Conservation (phyloP, 2,329 filamentous ascomycete genomes). For the Hypoxylon sp. region DNA sequence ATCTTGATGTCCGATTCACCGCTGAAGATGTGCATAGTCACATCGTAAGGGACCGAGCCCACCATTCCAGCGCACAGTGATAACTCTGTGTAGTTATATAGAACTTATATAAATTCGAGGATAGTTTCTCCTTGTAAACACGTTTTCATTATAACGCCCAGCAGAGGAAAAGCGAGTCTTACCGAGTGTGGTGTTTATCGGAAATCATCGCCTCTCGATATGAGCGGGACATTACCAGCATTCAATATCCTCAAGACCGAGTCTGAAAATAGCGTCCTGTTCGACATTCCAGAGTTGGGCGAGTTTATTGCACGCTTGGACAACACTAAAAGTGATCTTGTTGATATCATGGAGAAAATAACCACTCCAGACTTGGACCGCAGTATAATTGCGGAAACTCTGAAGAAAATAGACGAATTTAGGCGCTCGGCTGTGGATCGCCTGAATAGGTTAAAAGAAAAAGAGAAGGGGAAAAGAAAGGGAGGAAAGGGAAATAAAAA, state of each 20-base stretch:
- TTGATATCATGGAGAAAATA: neutral
- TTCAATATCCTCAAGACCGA: neutral
- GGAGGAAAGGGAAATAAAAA: neutral
- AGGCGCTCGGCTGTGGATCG: neutral
- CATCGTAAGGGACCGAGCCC: too few species aligned
- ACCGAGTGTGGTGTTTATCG: too few species aligned
- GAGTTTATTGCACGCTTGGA: neutral
- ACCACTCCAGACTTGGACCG: neutral
- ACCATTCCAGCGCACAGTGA: too few species aligned
- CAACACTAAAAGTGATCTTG: neutral
- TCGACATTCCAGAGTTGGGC: neutral
- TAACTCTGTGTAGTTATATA: too few species aligned
- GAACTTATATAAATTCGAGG: too few species aligned
- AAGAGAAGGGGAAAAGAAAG: neutral
- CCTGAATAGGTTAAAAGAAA: neutral
- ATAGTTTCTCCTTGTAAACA: too few species aligned
- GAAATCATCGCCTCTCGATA: neutral
- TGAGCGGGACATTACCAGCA: neutral
- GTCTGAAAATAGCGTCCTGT: neutral
- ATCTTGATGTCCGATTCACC: too few species aligned
- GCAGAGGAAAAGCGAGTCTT: too few species aligned
- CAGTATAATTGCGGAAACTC: neutral
- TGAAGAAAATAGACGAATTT: neutral
- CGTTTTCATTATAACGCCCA: too few species aligned
- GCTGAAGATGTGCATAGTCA: too few species aligned